Conservation (phyloP, 176 grass and related monocot genomes). For the Oryza punctata region DNA sequence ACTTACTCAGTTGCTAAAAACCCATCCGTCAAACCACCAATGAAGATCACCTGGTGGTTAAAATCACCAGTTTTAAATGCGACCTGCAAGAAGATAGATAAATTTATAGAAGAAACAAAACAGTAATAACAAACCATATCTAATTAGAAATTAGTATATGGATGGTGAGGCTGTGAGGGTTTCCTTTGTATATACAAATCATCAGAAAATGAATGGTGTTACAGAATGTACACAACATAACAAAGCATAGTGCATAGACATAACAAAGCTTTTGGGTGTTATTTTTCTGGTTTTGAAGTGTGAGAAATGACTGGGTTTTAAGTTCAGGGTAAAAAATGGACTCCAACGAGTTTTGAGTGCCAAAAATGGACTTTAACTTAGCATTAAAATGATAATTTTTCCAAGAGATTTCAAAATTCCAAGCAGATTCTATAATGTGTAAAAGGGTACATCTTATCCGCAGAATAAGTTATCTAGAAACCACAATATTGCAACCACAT, state of each 20-base stretch:
- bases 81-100: conserved; percentile 53
- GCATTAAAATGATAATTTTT: not conserved
- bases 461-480: not conserved
- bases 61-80: conserved; percentile 92
- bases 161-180: not conserved
- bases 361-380: not conserved
- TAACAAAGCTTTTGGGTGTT: not conserved
- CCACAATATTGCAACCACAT: not conserved
- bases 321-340: not conserved
- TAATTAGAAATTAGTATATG: not conserved
- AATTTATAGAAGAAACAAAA: not conserved
- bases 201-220: not conserved
- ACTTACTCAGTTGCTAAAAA: conserved; percentile 93
- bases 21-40: conserved; percentile 92
- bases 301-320: not conserved
- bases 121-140: conserved; percentile 24
- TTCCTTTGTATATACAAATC: conserved; percentile 20
- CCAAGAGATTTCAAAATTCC: not conserved
- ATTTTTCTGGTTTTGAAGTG: not conserved
- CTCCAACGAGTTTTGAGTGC: not conserved
- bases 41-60: conserved; percentile 90
- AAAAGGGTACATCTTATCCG: not conserved
- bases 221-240: not conserved
- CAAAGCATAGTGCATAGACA: not conserved
- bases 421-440: not conserved